A percentile compares a stretch with the other conserved stretches of the same genome.
Conservation (phyloP, 1,139 yeast species). For the Hyphopichia pseudoburtonii region DNA sequence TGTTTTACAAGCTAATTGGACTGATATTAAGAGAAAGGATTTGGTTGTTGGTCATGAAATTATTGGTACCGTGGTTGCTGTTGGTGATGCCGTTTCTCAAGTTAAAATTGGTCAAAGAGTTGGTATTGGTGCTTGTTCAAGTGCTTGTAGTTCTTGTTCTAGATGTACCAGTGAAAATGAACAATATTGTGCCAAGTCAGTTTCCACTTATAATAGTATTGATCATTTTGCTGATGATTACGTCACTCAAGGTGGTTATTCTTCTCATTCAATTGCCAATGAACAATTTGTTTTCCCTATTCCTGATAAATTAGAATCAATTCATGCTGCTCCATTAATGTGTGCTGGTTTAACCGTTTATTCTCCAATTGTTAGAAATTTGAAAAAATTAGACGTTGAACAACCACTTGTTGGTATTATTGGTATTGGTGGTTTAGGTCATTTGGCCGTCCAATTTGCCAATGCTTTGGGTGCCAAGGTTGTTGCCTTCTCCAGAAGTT, state of each 20-base stretch:
- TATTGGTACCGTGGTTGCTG: conserved; percentile 51
- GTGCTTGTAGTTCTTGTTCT: conserved; percentile 49
- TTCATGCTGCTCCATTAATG: conserved; percentile 60
- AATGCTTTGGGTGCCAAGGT: conserved; percentile 43
- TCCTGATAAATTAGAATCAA: conserved; percentile 51
- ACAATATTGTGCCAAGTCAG: conserved; percentile 46
- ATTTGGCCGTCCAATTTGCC: conserved; percentile 43
- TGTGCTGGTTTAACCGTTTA: conserved; percentile 69
- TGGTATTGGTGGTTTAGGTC: conserved; percentile 50
- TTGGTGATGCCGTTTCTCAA: conserved; percentile 48
- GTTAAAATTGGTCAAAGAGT: conserved; percentile 59
- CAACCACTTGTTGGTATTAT: conserved; percentile 48
- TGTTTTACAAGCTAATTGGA: conserved; percentile 45
- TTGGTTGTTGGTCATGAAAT: conserved; percentile 50
- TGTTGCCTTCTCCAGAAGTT: conserved; percentile 38
- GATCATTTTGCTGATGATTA: conserved; percentile 33
- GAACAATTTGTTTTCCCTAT: conserved; percentile 55
- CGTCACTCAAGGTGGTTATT: conserved; percentile 60
- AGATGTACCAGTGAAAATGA: conserved; percentile 49
- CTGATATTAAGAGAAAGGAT: conserved; percentile 27
- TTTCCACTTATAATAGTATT: conserved; percentile 45
- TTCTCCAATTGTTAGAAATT: conserved; percentile 49
- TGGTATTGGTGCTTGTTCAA: conserved; percentile 59
- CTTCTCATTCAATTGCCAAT: conserved; percentile 55
- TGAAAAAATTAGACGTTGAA: conserved; percentile 23